A percentile compares a stretch with the other conserved stretches of the same genome.
Evolutionary conservation across 352 stramenopile species (phyloP).

Genomic region (Achlya hypogyna): DNA sequence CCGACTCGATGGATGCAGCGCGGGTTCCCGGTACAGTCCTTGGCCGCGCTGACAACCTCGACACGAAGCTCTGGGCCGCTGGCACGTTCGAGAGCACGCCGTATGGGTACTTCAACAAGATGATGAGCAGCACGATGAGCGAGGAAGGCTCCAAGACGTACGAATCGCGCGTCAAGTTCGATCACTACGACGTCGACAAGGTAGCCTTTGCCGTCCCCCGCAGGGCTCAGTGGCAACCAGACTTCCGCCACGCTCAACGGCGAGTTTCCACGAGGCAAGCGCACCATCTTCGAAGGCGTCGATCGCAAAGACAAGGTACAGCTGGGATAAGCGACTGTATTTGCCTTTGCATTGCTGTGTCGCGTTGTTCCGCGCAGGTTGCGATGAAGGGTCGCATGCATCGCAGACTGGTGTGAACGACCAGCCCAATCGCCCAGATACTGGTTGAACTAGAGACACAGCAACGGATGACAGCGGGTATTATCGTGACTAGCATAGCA

Average conservation of each 20-base stretch:
- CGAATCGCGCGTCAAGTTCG: conserved; percentile 50
- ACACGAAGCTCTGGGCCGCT: conserved; percentile 66
- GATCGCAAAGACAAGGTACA: conserved; percentile 1
- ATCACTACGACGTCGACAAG: conserved; percentile 62
- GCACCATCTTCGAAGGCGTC: conserved; percentile 43
- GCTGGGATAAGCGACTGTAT: background rate
- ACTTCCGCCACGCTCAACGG: conserved; percentile 29
- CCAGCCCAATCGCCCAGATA: too few species aligned
- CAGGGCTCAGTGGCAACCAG: background rate
- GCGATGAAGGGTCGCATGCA: too few species aligned
- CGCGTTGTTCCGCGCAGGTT: too few species aligned
- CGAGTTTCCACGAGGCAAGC: conserved; percentile 55
- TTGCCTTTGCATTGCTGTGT: background rate
- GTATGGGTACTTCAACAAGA: conserved; percentile 80
- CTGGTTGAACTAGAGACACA: too few species aligned
- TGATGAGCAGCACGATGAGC: conserved; percentile 48
- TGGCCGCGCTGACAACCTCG: conserved; percentile 50
- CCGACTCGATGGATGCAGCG: background rate
- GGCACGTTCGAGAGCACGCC: conserved; percentile 68
- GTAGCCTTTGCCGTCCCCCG: background rate
- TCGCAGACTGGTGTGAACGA: too few species aligned
- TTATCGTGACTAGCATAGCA: too few species aligned
- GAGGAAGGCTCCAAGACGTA: conserved; percentile 41
- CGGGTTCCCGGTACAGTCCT: background rate
- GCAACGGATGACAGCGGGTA: too few species aligned